Evolutionary conservation across 345 rosid genomes (phyloP).

Genomic region (Trapa bicornis): DNA sequence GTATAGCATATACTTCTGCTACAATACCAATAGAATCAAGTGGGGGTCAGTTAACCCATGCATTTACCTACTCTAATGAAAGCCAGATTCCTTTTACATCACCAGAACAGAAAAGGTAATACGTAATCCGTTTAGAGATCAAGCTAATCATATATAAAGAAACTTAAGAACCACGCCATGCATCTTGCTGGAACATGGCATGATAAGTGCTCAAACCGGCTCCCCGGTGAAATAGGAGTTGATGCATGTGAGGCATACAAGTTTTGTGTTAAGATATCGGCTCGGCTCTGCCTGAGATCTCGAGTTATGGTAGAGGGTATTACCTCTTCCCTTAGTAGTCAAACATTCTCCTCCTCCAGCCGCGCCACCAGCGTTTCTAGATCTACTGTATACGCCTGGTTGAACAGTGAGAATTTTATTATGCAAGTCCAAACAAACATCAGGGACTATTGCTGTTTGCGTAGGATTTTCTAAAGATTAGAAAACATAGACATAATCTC

Average conservation of each 20-base stretch:
- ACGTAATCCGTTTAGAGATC: neutral
- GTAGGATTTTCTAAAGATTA: neutral
- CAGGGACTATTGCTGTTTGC: neutral
- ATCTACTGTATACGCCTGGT: conserved; percentile 49
- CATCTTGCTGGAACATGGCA: no score
- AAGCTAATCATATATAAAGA: neutral
- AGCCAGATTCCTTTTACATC: neutral
- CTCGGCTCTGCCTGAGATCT: neutral
- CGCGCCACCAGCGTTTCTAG: conserved; percentile 41
- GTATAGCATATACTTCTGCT: no score
- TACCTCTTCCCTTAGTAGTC: conserved; percentile 46
- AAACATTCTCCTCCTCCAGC: conserved; percentile 45
- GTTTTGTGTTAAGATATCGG: neutral
- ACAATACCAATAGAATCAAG: neutral
- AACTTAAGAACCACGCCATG: no score
- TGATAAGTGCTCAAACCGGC: no score
- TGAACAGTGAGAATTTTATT: conserved; percentile 3
- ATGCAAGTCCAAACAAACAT: neutral
- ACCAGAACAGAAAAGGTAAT: neutral
- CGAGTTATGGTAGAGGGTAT: neutral
- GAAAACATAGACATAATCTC: neutral
- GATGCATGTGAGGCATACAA: no score
- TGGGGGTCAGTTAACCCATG: neutral
- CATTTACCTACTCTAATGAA: neutral
- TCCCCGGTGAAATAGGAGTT: no score